Base-by-base conservation (phyloP, 139 green algal species). In the Picochlorum costavermella region DNA sequence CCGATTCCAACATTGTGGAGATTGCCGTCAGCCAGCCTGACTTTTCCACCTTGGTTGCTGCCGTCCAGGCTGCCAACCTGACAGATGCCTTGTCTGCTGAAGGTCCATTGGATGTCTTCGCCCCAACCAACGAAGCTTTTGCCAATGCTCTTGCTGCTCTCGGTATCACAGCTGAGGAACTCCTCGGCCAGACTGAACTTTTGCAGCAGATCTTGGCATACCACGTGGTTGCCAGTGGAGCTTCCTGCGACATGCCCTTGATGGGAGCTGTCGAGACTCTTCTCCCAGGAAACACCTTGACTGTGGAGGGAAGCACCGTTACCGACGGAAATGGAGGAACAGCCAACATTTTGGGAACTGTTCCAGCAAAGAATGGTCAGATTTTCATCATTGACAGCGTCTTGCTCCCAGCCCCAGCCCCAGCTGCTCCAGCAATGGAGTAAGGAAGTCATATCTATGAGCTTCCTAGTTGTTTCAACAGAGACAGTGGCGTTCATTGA, bases 41-140 rank as follows among this genome's bases (percentile, higher is more conserved):
- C n/a, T 53, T 64, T 13, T 40, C 58, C 17, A 64, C 58, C 20
- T 11, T 64, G 5, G 20, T 64, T n/a, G 26, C 26, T 30, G 58
- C 58, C 0, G 31, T 66, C 13, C 26, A 66, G 14, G 36, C 60
- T 55, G 36, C 31, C 3, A 40, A 40, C 12, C 10, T 66, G 46
- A 55, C 13, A 20, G 46, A 37, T 55, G 46, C 25, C 13, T 20
- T 66, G 12, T 53, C 46, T 23, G n/a, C 17, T 23, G 5, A 6
- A 1, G 31, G 14, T 57, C 12, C 31, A 14, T 20, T 25, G 12
- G 83, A 77, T 30, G 67, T 83, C 31, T 83, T 83, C 23, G 76
- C 76, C 2, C 76, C 76, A 16, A 81, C 76, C 26, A 63, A 83
- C 33, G 69, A 75, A 10, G 76, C 75, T 1, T 83, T 83, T 46